phyloP scores from a whole-genome alignment of 2,329 filamentous ascomycete species.

The Colletotrichum gigasporum region DNA sequence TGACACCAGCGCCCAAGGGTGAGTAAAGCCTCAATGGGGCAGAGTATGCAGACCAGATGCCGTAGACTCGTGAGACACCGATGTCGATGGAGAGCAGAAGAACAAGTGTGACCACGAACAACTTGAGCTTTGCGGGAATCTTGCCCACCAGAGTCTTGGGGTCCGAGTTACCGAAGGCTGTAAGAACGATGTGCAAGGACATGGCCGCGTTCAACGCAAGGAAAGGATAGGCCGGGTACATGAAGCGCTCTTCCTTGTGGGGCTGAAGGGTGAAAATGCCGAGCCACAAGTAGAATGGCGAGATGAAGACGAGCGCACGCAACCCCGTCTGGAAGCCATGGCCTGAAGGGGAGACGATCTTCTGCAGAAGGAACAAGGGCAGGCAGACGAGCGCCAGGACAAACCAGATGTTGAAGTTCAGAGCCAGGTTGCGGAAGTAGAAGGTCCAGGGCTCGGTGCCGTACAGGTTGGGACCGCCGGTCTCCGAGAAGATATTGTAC shows the following conservation, averaged over 20 bases:
- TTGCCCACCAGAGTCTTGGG: conserved; percentile 73
- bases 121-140: conserved; percentile 80
- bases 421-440: conserved; percentile 87
- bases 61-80: conserved; percentile 77
- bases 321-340: conserved; percentile 75
- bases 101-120: conserved; percentile 67
- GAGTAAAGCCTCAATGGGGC: conserved; percentile 80
- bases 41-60: conserved; percentile 82
- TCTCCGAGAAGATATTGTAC: conserved; percentile 91
- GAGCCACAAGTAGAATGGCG: conserved; percentile 95
- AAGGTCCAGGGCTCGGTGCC: conserved; percentile 98
- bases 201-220: conserved; percentile 89
- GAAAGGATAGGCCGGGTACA: conserved; percentile 96
- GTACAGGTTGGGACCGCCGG: conserved; percentile 89
- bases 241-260: conserved; percentile 98
- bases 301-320: conserved; percentile 79
- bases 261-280: conserved; percentile 90
- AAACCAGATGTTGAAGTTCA: conserved; percentile 98
- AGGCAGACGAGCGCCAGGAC: conserved; percentile 78
- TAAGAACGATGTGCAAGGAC: conserved; percentile 81
- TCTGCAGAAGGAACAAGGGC: conserved; percentile 80
- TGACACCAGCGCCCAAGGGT: conserved; percentile 66
- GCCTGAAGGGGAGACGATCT: conserved; percentile 67
- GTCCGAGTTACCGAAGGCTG: conserved; percentile 76
- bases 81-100: conserved; percentile 72